Percentiles rank a stretch among this genome's conserved stretches.
Evolutionary conservation across 352 stramenopile genomes (phyloP).

Genomic region (Globisporangium paroecandrum): DNA sequence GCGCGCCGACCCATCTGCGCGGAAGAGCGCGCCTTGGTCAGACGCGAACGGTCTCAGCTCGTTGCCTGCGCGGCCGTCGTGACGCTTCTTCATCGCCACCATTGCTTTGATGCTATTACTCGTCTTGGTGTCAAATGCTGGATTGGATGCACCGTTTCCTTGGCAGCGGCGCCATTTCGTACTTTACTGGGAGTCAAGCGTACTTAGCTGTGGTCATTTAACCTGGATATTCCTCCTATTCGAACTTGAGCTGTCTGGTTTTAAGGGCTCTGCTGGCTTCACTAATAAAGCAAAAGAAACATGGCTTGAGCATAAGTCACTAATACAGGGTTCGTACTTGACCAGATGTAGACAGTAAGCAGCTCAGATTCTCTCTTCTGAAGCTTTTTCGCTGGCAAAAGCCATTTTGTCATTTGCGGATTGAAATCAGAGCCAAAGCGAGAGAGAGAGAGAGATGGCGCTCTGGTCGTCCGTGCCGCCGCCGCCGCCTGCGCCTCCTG

Average conservation of each 20-base stretch:
- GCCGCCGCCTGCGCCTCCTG: conserved; percentile 12
- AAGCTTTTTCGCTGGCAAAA: not conserved
- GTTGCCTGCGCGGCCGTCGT: conserved; percentile 69
- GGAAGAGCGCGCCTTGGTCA: conserved; percentile 75
- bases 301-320: not conserved
- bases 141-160: conserved; percentile 5
- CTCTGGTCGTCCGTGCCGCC: conserved; percentile 11
- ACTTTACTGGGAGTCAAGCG: not conserved
- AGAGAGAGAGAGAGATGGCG: not conserved
- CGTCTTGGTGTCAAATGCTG: not conserved
- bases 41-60: conserved; percentile 73
- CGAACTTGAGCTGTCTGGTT: not conserved
- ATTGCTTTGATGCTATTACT: conserved; percentile 20
- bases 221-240: not conserved
- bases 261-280: not conserved
- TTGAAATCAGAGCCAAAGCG: not conserved
- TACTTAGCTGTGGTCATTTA: not conserved
- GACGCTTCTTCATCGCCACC: conserved; percentile 38
- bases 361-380: not conserved
- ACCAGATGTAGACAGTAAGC: not conserved
- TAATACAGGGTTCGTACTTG: not conserved
- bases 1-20: conserved; percentile 71
- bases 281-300: not conserved
- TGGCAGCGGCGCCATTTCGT: conserved; percentile 3
- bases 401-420: not conserved